Base-by-base conservation (phyloP, 2,329 filamentous ascomycete genomes). In the Akanthomyces uredinophilus region DNA sequence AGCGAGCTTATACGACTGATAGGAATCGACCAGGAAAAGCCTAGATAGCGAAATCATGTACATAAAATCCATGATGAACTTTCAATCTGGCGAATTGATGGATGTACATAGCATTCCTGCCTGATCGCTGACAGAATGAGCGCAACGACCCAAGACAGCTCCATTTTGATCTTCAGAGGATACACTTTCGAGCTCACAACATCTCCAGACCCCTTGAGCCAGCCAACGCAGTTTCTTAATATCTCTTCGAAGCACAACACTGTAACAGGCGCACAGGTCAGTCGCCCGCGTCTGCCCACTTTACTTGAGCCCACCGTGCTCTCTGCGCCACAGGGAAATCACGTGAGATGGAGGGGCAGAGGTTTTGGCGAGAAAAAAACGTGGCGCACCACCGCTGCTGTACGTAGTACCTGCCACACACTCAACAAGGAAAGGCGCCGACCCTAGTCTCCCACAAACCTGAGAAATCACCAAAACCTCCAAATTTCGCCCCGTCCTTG, bases 381-480 rank as follows among this genome's bases (percentile, higher is more conserved):
- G 44, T 44, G 55, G 47, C 49, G 50, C 56, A 46, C 20, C 16
- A 4, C 7, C 8, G 24, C 24, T 8, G 62, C 65, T n/a, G n/a
- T n/a, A n/a, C n/a, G n/a, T n/a, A n/a, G n/a, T n/a, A 64, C 64
- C 61, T 67, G 68, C 69, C 71, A 70, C 68, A 68, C 49, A 64
- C 62, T 70, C 64, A 69, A 75, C 73, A 67, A 69, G 71, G 70
- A 65, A 66, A 70, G 67, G 69, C 67, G 70, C 69, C 68, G 71
- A 75, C 75, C 74, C 74, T 75, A 75, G 69, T 68, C 71, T 70
- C 76, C 75, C 76, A 78, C 76, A 78, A 77, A 76, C 70, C 72
- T 39, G 70, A 75, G 74, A 77, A 77, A 75, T 74, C 72, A 73
- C 71, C 73, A 77, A 76, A 76, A 73, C 72, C 70, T 71, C 70